Conservation (phyloP, 2,329 filamentous ascomycete genomes). For the Alternaria viburni region DNA sequence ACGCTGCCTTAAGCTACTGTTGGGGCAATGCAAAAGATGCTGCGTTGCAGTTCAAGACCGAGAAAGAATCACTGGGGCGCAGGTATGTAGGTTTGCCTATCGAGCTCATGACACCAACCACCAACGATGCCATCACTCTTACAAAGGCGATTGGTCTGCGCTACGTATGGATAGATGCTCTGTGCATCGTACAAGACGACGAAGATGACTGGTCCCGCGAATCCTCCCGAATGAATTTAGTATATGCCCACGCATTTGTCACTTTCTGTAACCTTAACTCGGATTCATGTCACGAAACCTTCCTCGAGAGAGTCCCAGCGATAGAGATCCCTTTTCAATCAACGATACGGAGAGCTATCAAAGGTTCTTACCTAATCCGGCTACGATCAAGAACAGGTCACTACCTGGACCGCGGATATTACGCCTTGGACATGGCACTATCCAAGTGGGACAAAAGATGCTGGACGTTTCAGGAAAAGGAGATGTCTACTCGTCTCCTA, state of each 20-base stretch:
- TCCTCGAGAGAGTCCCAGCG: not conserved
- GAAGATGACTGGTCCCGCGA: not conserved
- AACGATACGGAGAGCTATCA: accelerated
- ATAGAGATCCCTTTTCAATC: accelerated
- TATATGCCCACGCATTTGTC: not conserved
- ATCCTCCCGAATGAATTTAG: not conserved
- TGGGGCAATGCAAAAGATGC: not conserved
- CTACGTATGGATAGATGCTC: not conserved
- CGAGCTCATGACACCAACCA: not conserved
- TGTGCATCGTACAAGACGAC: not conserved
- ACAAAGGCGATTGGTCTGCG: not conserved
- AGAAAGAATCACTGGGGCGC: accelerated
- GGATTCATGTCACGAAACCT: not conserved
- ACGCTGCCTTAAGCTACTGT: not conserved
- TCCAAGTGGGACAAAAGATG: not conserved
- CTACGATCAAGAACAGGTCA: not conserved
- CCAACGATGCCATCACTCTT: not conserved
- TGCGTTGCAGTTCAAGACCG: not conserved
- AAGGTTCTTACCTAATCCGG: not conserved
- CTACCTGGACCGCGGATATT: not conserved
- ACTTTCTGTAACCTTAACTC: not conserved
- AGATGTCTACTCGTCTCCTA: not conserved
- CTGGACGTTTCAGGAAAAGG: not conserved
- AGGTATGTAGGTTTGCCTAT: accelerated
- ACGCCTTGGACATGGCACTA: not conserved